phyloP scores from a whole-genome alignment of 768 basidiomycete genomes.

The Phaffia australis region DNA sequence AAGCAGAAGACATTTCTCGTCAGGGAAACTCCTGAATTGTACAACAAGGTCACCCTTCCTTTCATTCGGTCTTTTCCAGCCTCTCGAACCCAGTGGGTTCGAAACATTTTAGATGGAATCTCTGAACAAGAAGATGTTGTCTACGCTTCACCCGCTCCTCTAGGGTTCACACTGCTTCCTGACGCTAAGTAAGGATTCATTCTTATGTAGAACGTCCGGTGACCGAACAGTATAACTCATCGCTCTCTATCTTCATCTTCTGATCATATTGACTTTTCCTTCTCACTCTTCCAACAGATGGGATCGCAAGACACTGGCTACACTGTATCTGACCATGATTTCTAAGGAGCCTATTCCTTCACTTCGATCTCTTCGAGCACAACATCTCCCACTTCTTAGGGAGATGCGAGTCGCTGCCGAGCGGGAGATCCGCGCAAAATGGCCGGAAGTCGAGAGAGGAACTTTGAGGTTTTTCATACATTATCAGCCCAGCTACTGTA shows the following conservation, averaged over 20 bases:
- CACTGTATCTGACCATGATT: constrained; percentile 78
- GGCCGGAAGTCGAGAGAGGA: constrained; percentile 50
- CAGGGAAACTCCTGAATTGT: constrained; percentile 70
- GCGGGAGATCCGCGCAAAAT: constrained; percentile 50
- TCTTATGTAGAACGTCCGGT: background rate
- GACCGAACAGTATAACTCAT: background rate
- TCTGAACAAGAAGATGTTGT: constrained; percentile 18
- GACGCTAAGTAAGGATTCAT: constrained; percentile 48
- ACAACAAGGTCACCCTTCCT: constrained; percentile 57
- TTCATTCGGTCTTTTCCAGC: constrained; percentile 68
- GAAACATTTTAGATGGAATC: constrained; percentile 56
- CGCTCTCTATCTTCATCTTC: background rate
- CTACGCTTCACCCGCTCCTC: constrained; percentile 2
- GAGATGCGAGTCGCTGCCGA: constrained; percentile 53
- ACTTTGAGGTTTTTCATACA: constrained; percentile 73
- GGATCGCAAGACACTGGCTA: constrained; percentile 61
- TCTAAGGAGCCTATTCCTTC: constrained; percentile 55
- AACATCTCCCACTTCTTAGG: constrained; percentile 57
- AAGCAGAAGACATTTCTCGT: constrained; percentile 62
- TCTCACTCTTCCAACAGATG: constrained; percentile 54
- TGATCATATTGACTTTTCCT: background rate
- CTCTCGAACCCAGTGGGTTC: constrained; percentile 76
- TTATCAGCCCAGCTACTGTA: constrained; percentile 94
- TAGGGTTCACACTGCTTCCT: constrained; percentile 67
- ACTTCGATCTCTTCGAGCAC: constrained; percentile 59